Evolutionary conservation across 371 early-diverging fungal species (phyloP), one percentile per base, ranked within the genome.

Genomic region (Actinomucor elegans): DNA sequence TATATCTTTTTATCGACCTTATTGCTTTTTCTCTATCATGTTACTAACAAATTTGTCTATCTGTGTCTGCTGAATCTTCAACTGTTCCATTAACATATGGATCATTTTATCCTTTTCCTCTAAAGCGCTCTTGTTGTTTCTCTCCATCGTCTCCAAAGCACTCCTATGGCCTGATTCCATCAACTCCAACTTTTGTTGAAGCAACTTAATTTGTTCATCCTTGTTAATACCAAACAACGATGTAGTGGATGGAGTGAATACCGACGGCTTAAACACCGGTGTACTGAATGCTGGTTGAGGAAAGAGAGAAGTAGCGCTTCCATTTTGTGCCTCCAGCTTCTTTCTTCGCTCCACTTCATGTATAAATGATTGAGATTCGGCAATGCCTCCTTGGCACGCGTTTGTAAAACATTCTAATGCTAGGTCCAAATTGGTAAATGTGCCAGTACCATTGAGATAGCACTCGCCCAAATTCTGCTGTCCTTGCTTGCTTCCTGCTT

Each of bases 321-420:
- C n/a, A n/a, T n/a, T 10, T 20, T 10, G 0, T n/a, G 12, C n/a
- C 18, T 35, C 7, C n/a, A n/a, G 21, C 24, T 41, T n/a, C 14
- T 41, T 5, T 41, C 41, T n/a, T n/a, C n/a, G n/a, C n/a, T 41
- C 41, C 12, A 41, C 14, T 5, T 14, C 4, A 5, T 41, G 21
- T 1, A 41, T 41, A 23, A 24, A 41, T 14, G 21, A 21, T 26
- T 41, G 41, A 41, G 41, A 41, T 26, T 41, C 41, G 2, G 2
- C 5, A 26, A 41, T 41, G 15, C 41, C 41, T 6, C 41, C 41
- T 41, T 41, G 11, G 3, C n/a, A 26, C 26, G 41, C 41, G n/a
- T 35, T 53, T 18, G 43, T 26, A 34, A 43, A 53, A 21, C 44
- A 44, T 11, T 44, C 8, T 26, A 44, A 33, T 28, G 53, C 53